phyloP scores from a whole-genome alignment of 495 filamentous ascomycete genomes.

The Hypoxylon intermedium region DNA sequence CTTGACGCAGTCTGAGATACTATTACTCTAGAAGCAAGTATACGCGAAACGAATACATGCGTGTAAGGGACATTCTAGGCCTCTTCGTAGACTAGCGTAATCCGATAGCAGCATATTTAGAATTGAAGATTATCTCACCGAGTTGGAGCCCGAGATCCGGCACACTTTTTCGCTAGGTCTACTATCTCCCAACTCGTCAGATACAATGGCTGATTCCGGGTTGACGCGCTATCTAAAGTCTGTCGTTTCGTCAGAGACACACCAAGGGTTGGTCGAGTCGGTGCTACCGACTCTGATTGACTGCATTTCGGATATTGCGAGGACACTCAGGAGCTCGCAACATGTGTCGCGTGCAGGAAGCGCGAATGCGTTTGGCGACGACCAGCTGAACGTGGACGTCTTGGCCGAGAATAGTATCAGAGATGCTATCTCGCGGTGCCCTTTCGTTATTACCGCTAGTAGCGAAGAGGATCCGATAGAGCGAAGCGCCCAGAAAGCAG shows the following conservation, averaged over 20 bases:
- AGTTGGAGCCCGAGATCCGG: no score
- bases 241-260: slow-evolving; percentile 2
- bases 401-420: slow-evolving; percentile 55
- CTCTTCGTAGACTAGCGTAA: no score
- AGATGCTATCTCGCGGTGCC: slow-evolving; percentile 48
- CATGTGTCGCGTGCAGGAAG: slow-evolving; percentile 52
- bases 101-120: no score
- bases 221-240: slow-evolving; percentile 5
- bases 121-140: no score
- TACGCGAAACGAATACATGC: no score
- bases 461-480: slow-evolving; percentile 63
- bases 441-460: slow-evolving; percentile 52
- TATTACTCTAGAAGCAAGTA: no score
- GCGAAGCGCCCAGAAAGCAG: slow-evolving; percentile 9
- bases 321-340: slow-evolving; percentile 30
- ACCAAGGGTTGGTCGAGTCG: slow-evolving; percentile 18
- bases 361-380: slow-evolving; percentile 60
- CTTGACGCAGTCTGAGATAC: no score
- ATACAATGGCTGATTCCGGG: slow-evolving; percentile 7
- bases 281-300: slow-evolving; percentile 27
- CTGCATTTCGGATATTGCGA: slow-evolving; percentile 19
- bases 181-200: neutral
- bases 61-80: no score
- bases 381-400: slow-evolving; percentile 64
- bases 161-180: no score